phyloP scores from a whole-genome alignment of 352 stramenopile species.

The Globisporangium carolinianum region DNA sequence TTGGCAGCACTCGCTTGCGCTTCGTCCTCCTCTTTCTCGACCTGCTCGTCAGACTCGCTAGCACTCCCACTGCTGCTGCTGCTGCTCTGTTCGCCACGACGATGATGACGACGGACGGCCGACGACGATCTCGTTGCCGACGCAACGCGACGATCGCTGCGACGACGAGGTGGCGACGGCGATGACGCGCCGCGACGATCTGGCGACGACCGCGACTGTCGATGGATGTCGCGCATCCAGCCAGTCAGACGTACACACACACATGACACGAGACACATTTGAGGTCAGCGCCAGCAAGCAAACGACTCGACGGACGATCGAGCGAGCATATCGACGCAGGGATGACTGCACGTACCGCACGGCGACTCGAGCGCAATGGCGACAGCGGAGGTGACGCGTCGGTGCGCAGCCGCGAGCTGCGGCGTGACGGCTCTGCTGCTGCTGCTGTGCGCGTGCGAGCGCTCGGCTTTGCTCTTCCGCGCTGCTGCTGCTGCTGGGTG shows the following conservation, averaged over 20 bases:
- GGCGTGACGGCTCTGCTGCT: slow-evolving; percentile 5
- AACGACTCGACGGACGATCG: background rate
- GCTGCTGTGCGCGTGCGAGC: background rate
- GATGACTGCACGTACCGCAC: slow-evolving; percentile 1
- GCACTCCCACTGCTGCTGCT: background rate
- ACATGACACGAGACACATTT: background rate
- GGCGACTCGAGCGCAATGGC: background rate
- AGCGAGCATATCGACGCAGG: background rate
- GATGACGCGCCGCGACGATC: too few species aligned
- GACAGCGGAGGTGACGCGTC: background rate
- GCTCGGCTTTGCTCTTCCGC: slow-evolving; percentile 2
- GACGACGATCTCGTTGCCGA: background rate
- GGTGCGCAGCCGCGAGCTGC: slow-evolving; percentile 8
- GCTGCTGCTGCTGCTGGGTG: slow-evolving; percentile 6
- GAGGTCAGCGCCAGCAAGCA: background rate
- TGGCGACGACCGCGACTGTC: too few species aligned
- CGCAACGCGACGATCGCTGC: slow-evolving; percentile 13
- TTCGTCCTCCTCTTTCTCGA: slow-evolving; percentile 1
- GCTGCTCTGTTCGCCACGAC: background rate
- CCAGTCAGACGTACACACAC: background rate
- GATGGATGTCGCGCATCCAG: background rate
- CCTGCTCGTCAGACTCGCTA: background rate
- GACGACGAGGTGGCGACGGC: slow-evolving; percentile 5
- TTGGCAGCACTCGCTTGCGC: background rate
- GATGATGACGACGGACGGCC: background rate